Percentiles rank a stretch among this genome's conserved stretches.
phyloP scores from a whole-genome alignment of 768 basidiomycete species.

The Daedalea quercina region DNA sequence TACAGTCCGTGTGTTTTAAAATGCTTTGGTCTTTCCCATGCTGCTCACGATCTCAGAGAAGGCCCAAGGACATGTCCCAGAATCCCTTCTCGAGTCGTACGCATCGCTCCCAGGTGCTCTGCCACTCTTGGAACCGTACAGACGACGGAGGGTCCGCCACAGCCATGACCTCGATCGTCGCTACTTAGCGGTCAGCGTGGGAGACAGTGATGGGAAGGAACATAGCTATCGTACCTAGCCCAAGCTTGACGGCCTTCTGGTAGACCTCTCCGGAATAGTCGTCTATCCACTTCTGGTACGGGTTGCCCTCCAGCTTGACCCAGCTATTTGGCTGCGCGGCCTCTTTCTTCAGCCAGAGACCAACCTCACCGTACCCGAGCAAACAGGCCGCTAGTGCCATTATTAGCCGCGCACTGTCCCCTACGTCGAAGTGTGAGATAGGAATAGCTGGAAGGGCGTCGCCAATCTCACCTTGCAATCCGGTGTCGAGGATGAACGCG shows the following conservation, averaged over 20 bases:
- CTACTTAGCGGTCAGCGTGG: constrained; percentile 29
- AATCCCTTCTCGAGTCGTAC: constrained; percentile 76
- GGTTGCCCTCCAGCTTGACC: constrained; percentile 60
- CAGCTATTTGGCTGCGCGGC: constrained; percentile 39
- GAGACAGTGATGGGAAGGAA: background rate
- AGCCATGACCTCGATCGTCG: constrained; percentile 65
- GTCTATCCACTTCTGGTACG: constrained; percentile 70
- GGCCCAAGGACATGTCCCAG: constrained; percentile 68
- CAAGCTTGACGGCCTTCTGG: constrained; percentile 63
- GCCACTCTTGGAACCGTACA: constrained; percentile 56
- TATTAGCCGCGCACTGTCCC: constrained; percentile 64
- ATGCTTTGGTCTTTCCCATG: background rate
- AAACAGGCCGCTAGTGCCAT: constrained; percentile 84
- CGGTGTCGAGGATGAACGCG: constrained; percentile 76
- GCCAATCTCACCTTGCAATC: constrained; percentile 47
- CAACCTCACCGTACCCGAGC: constrained; percentile 90
- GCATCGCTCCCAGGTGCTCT: constrained; percentile 67
- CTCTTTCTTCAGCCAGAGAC: constrained; percentile 70
- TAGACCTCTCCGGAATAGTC: constrained; percentile 72
- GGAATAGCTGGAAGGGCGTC: background rate
- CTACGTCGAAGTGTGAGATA: constrained; percentile 24
- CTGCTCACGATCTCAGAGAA: constrained; percentile 12
- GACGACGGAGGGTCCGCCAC: constrained; percentile 57
- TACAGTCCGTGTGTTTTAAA: background rate
- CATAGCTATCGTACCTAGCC: constrained; percentile 50